Evolutionary conservation across 495 filamentous ascomycete species (phyloP).

Genomic region (Podospora pseudopauciseta): DNA sequence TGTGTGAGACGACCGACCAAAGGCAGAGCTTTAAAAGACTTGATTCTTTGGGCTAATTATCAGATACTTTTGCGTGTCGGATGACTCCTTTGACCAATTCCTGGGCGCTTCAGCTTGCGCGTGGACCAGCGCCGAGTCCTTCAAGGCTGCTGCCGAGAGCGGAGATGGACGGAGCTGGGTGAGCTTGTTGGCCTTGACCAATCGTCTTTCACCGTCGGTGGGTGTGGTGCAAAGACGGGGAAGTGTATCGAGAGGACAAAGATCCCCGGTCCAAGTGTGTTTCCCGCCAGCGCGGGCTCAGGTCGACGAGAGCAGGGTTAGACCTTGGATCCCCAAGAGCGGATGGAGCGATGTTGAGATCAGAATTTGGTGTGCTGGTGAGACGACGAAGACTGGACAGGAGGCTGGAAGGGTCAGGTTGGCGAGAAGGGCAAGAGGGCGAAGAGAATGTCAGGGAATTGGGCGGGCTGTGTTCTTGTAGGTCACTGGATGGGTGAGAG

Average conservation of each 20-base stretch:
- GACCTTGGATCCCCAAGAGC: background rate
- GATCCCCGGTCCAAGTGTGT: conserved; percentile 4
- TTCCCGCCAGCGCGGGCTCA: conserved; percentile 1
- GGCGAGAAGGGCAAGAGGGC: background rate
- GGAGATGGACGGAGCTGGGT: conserved; percentile 29
- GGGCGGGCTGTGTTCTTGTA: conserved; percentile 5
- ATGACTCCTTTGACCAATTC: conserved; percentile 24
- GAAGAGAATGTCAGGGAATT: background rate
- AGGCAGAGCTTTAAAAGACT: conserved; percentile 1
- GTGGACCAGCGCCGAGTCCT: conserved; percentile 9
- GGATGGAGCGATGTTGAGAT: background rate
- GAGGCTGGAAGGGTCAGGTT: background rate
- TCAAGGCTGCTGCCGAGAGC: conserved; percentile 32
- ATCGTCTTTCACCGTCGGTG: conserved; percentile 35
- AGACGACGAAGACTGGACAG: background rate
- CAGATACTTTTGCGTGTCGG: conserved; percentile 12
- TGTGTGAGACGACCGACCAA: background rate
- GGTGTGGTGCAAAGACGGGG: conserved; percentile 11
- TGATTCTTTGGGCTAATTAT: background rate
- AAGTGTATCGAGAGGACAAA: background rate
- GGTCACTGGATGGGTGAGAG: conserved; percentile 13
- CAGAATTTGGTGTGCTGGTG: background rate
- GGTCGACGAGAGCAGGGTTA: background rate
- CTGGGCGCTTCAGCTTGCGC: background rate
- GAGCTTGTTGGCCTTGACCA: conserved; percentile 18